A percentile compares a stretch with the other conserved stretches of the same genome.
phyloP scores from a whole-genome alignment of 371 early-diverging fungal genomes.

The Circinella umbellata region DNA sequence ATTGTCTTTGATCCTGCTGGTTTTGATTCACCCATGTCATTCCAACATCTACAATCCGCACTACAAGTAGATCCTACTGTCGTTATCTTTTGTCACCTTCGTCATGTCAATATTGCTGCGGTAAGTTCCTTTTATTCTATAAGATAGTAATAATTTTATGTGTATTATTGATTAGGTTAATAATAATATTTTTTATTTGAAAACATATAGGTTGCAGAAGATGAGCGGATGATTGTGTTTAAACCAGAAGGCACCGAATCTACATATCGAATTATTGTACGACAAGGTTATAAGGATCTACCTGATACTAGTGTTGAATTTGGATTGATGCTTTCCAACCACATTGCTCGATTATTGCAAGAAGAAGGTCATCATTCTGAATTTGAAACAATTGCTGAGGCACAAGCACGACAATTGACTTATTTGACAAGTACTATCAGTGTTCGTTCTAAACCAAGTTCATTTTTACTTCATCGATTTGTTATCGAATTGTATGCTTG shows the following conservation, averaged over 20 bases:
- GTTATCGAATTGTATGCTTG: slow-evolving; percentile 19
- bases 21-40: slow-evolving; percentile 31
- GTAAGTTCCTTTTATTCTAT: slow-evolving; percentile 7
- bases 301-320: slow-evolving; percentile 12
- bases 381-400: neutral
- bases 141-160: too few relatives aligned
- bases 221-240: slow-evolving; percentile 35
- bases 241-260: slow-evolving; percentile 4
- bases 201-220: slow-evolving; percentile 3
- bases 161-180: too few relatives aligned
- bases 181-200: neutral
- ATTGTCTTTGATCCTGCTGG: slow-evolving; percentile 36
- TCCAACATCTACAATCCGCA: slow-evolving; percentile 27
- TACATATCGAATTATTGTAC: slow-evolving; percentile 30
- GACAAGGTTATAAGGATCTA: slow-evolving; percentile 40
- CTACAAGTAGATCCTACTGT: slow-evolving; percentile 33
- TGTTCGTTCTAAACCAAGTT: slow-evolving; percentile 7
- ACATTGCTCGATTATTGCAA: slow-evolving; percentile 15
- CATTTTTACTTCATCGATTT: slow-evolving; percentile 19
- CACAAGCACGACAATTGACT: slow-evolving; percentile 16
- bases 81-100: slow-evolving; percentile 38
- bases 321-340: slow-evolving; percentile 8
- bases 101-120: slow-evolving; percentile 25
- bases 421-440: slow-evolving; percentile 21
- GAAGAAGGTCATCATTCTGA: slow-evolving; percentile 8